phyloP scores from a whole-genome alignment of 2,329 filamentous ascomycete genomes.

The Scopulariopsis brevicaulis region DNA sequence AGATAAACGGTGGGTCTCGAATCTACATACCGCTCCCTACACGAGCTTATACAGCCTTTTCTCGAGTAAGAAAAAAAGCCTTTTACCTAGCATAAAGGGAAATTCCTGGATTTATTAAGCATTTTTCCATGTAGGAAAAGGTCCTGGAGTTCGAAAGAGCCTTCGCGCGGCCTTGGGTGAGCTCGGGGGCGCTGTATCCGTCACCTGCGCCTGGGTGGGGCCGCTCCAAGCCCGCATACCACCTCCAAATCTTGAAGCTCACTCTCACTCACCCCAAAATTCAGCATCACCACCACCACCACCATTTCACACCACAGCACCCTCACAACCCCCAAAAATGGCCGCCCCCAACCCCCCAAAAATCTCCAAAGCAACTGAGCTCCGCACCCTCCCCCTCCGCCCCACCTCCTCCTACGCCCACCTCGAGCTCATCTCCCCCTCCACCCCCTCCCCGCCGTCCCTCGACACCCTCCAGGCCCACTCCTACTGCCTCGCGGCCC shows the following conservation, averaged over 20 bases:
- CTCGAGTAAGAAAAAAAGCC: no score
- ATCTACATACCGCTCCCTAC: no score
- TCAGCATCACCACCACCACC: not conserved
- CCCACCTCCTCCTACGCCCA: slow-evolving; percentile 38
- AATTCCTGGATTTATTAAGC: no score
- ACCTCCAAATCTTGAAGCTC: not conserved
- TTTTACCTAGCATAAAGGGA: no score
- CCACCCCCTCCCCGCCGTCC: slow-evolving; percentile 6
- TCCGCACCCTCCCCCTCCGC: slow-evolving; percentile 22
- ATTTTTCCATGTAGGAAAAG: no score
- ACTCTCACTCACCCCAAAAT: not conserved
- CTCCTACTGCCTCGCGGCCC: slow-evolving; percentile 49
- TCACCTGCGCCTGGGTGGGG: not conserved
- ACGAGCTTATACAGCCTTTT: no score
- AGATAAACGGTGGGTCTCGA: no score
- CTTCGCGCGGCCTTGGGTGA: no score
- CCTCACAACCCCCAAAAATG: not conserved
- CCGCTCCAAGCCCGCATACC: not conserved
- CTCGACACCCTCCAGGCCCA: slow-evolving; percentile 54
- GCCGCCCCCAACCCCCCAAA: not conserved
- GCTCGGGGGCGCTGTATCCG: no score
- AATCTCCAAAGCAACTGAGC: slow-evolving; percentile 7
- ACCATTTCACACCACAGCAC: not conserved
- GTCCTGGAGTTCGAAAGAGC: no score
- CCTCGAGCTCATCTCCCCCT: slow-evolving; percentile 31